Evolutionary conservation across 305 asterid species (phyloP).

Genomic region (Solanum hybrid): DNA sequence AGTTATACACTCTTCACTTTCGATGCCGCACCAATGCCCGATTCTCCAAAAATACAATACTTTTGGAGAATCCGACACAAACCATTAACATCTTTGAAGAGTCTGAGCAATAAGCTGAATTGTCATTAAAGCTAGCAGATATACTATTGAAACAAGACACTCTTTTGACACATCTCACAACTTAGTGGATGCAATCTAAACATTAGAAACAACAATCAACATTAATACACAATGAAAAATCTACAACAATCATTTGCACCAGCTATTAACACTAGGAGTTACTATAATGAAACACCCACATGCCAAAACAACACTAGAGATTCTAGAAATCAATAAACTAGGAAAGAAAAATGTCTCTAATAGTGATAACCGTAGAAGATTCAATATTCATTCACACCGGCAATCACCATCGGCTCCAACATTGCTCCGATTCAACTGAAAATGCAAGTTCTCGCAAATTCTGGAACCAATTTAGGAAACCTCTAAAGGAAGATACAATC

Average conservation of each 20-base stretch:
- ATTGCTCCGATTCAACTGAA: slow-evolving; percentile 6
- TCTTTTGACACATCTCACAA: background rate
- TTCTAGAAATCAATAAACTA: background rate
- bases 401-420: slow-evolving; percentile 27
- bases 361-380: background rate
- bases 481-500: background rate
- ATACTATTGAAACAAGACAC: background rate
- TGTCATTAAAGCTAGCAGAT: background rate
- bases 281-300: background rate
- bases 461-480: background rate
- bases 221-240: background rate
- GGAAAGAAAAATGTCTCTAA: background rate
- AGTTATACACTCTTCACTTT: background rate
- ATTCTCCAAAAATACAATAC: background rate
- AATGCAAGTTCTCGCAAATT: background rate
- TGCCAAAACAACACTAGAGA: background rate
- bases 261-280: background rate
- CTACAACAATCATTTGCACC: background rate
- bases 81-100: background rate
- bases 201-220: background rate
- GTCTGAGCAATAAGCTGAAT: background rate
- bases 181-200: background rate
- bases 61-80: background rate
- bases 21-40: background rate
- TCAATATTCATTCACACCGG: slow-evolving; percentile 7